A percentile compares a stretch with the other conserved stretches of the same genome.
phyloP scores from a whole-genome alignment of 2,329 filamentous ascomycete genomes.

The Xylaria sp. region DNA sequence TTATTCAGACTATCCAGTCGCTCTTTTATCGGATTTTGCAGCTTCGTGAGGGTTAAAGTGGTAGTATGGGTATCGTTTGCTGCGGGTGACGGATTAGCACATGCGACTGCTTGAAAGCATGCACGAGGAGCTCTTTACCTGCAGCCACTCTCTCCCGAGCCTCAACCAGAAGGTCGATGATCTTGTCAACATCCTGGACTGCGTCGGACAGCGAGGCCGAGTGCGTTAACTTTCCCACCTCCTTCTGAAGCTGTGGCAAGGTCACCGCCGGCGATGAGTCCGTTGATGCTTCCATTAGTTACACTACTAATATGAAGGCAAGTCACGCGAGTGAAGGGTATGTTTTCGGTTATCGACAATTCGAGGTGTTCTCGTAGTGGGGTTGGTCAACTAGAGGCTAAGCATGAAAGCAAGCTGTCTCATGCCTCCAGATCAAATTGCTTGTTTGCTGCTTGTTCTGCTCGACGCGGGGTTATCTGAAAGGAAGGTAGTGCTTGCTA shows the following conservation, averaged over 20 bases:
- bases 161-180: conserved; percentile 74
- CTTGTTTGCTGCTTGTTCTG: too few species aligned
- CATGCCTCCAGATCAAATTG: too few species aligned
- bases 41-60: conserved; percentile 74
- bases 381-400: too few species aligned
- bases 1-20: conserved; percentile 80
- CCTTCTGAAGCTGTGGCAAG: conserved; percentile 65
- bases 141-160: conserved; percentile 74
- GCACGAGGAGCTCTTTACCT: conserved; percentile 49
- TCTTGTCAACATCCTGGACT: conserved; percentile 78
- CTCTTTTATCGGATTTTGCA: conserved; percentile 83
- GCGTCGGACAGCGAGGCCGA: conserved; percentile 70
- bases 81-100: conserved; percentile 12
- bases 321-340: too few species aligned
- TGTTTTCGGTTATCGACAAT: too few species aligned
- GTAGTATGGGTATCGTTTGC: conserved; percentile 68
- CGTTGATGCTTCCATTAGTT: conserved; percentile 39
- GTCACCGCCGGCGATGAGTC: conserved; percentile 43
- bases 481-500: too few species aligned
- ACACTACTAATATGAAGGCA: too few species aligned
- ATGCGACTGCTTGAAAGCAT: not conserved
- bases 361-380: too few species aligned
- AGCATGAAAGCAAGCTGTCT: too few species aligned
- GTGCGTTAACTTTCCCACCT: conserved; percentile 72
- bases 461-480: too few species aligned